Conservation (phyloP, 2,329 filamentous ascomycete species). For the Trichoderma simmonsii region DNA sequence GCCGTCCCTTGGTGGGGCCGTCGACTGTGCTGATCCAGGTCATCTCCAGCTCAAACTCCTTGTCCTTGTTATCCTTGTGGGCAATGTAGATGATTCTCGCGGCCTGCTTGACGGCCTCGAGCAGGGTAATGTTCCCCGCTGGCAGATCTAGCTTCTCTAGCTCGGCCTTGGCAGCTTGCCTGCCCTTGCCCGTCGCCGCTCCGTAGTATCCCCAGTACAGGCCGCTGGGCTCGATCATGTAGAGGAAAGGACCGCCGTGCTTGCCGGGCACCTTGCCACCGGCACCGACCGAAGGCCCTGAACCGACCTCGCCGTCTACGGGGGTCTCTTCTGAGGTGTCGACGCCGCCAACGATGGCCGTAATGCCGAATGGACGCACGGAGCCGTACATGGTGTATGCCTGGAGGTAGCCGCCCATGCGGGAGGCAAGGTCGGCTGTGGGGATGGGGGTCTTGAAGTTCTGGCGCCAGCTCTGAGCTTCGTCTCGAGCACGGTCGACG, state of each 20-base stretch:
- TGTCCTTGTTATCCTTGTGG: constrained; percentile 99
- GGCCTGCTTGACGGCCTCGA: constrained; percentile 92
- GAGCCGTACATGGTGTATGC: constrained; percentile 97
- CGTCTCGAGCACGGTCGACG: constrained; percentile 87
- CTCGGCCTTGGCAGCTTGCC: constrained; percentile 96
- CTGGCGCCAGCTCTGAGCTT: constrained; percentile 85
- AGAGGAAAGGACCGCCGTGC: constrained; percentile 86
- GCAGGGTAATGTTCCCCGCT: constrained; percentile 70
- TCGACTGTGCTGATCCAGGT: constrained; percentile 87
- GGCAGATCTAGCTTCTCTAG: constrained; percentile 94
- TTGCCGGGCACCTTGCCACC: constrained; percentile 76
- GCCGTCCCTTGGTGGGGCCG: constrained; percentile 87
- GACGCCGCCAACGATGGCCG: constrained; percentile 89
- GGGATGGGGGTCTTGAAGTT: constrained; percentile 95
- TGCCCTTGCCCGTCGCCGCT: constrained; percentile 92
- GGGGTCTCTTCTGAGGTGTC: constrained; percentile 82
- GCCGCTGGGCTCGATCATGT: constrained; percentile 98
- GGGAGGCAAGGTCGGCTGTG: constrained; percentile 79
- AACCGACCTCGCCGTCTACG: constrained; percentile 88
- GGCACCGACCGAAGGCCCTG: constrained; percentile 71
- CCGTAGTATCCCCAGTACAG: constrained; percentile 99
- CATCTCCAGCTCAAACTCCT: constrained; percentile 99
- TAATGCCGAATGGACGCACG: constrained; percentile 94
- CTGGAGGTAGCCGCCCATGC: constrained; percentile 95
- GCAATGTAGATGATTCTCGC: constrained; percentile 96